A percentile compares a stretch with the other conserved stretches of the same genome.
Conservation (phyloP, 805 yeast genomes). For the Priceomyces haplophilus region DNA sequence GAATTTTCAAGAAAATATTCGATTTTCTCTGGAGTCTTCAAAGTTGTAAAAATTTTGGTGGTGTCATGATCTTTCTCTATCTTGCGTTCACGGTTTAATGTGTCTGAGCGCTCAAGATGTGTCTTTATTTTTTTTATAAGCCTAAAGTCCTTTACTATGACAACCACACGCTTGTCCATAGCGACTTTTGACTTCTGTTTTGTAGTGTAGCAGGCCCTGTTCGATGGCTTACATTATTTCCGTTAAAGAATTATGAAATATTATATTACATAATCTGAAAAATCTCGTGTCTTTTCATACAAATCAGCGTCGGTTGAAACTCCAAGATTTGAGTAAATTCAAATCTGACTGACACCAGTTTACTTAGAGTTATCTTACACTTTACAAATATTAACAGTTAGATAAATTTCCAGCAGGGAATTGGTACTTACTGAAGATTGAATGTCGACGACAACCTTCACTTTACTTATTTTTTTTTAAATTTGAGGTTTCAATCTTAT, state of each 20-base stretch:
- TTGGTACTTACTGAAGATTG: not conserved
- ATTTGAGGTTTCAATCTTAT: not conserved
- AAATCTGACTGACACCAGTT: not conserved
- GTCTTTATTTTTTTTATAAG: slow-evolving; percentile 19
- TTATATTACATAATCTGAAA: slow-evolving; percentile 2
- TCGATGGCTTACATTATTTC: not conserved
- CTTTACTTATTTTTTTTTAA: not conserved
- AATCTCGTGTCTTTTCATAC: slow-evolving; percentile 1
- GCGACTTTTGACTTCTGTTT: not conserved
- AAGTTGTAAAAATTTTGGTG: slow-evolving; percentile 14
- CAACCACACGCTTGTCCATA: slow-evolving; percentile 1
- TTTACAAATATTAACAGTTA: not conserved
- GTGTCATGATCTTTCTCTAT: slow-evolving; percentile 12
- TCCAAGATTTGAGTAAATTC: not conserved
- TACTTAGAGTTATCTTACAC: not conserved
- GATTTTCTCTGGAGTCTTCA: not conserved
- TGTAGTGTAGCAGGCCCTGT: not conserved
- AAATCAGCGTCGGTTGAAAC: not conserved
- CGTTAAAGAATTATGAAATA: not conserved
- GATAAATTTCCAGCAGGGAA: not conserved
- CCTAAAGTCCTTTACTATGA: slow-evolving; percentile 7
- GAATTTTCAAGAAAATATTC: not conserved
- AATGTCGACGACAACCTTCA: not conserved
- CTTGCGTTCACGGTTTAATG: slow-evolving; percentile 16
- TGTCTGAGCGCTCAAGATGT: slow-evolving; percentile 12